Conservation (phyloP, 768 basidiomycete genomes). For the Neoboletus subvelutipes region DNA sequence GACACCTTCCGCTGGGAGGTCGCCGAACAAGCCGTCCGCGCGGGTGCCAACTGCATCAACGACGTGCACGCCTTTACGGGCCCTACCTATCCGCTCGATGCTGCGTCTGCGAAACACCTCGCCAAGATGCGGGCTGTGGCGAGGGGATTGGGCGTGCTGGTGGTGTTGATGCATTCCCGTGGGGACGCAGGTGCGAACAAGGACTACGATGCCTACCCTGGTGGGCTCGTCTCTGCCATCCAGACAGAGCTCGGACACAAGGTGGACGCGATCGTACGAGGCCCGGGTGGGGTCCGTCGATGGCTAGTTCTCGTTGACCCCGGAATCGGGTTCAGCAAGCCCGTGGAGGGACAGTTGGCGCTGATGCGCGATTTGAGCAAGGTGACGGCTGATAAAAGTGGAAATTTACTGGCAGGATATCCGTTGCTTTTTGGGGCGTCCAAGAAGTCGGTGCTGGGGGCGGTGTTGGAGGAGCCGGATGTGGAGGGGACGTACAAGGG, state of each 20-base stretch:
- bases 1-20: constrained; percentile 30
- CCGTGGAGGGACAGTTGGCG: constrained; percentile 65
- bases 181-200: constrained; percentile 80
- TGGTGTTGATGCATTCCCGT: constrained; percentile 92
- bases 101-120: constrained; percentile 40
- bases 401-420: constrained; percentile 57
- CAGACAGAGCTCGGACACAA: constrained; percentile 69
- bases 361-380: constrained; percentile 54
- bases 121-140: constrained; percentile 65
- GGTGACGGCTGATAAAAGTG: constrained; percentile 44
- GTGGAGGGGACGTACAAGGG: constrained; percentile 41
- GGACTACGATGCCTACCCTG: constrained; percentile 51
- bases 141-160: constrained; percentile 66
- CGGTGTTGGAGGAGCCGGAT: constrained; percentile 52
- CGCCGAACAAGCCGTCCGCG: constrained; percentile 49
- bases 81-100: constrained; percentile 42
- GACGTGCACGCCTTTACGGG: constrained; percentile 87
- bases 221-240: constrained; percentile 65
- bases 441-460: constrained; percentile 82
- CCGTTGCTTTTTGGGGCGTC: constrained; percentile 77
- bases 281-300: constrained; percentile 68
- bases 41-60: constrained; percentile 85
- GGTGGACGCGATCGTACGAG: constrained; percentile 62
- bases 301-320: constrained; percentile 94
- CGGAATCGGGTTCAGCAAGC: constrained; percentile 91